Evolutionary conservation across 2,329 filamentous ascomycete species (phyloP), one percentile per base, ranked within the genome.

Genomic region (Colletotrichum liriopes): DNA sequence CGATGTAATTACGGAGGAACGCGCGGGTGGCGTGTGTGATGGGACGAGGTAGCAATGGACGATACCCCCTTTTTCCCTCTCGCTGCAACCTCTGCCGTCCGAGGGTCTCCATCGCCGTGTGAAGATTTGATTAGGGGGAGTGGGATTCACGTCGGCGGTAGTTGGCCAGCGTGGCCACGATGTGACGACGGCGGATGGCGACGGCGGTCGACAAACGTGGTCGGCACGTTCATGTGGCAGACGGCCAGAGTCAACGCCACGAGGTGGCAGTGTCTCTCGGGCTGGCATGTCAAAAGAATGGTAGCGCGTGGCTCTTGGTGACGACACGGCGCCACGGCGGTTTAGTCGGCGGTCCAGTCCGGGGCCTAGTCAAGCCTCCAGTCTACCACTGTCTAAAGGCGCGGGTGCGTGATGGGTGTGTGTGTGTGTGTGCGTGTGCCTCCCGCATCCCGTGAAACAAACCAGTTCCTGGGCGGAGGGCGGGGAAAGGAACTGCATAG

Each of bases 31-130:
- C 47, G 23, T 62, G 70, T 52, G 64, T 73, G 60, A 58, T 39
- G 64, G 45, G 59, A 60, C 65, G 65, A 74, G 70, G 56, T 70
- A 73, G 66, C 73, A 74, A 74, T 74, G 70, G 73, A 74, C 73
- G 73, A 74, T 74, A 74, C 73, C 73, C 71, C 70, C 69, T 65
- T 73, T 74, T 73, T 64, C 49, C 64, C 51, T 73, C 49, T 65
- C 37, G 43, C 32, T 43, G 51, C 47, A 43, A 23, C 20, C 37
- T 41, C 26, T 49, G 61, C 23, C 35, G 35, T 35, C 35, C 16
- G 47, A 54, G 35, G 23, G 35, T 63, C 47, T 39, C 62, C 14
- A 29, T 41, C 4, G 51, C 49, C 5, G 35, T 47, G 35, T 26
- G 35, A 20, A 41, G 5, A 41, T 16, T 1, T 49, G n/a, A 23